Evolutionary conservation across 164 flowering plant species (phyloP), one percentile per base, ranked within the genome.

Genomic region (Dillenia suffruticosa): DNA sequence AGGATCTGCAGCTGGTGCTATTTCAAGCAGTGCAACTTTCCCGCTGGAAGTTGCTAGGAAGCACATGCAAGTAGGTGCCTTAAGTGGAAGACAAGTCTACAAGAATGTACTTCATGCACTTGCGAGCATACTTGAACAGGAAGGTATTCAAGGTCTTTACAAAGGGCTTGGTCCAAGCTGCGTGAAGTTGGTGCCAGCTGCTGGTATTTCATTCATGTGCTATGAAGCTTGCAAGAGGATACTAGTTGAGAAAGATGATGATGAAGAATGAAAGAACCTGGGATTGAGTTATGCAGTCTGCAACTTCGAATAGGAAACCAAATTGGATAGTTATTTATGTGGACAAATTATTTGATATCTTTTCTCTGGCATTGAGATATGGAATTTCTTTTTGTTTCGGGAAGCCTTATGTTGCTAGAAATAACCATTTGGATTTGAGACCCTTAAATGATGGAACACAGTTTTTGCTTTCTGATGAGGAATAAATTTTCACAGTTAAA

Each of bases 111-210:
- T 81, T 44, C 82, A 81, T 53, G 81, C 85, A 1, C 77, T 81
- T 2, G 70, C 70, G 1, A 74, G 51, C 78, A 84, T 84, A 51
- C 70, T 78, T 13, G 82, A 84, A 57, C 54, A 74, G 44, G 85
- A 81, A 65, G 85, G 85, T 8, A 13, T 81, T 6, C 61, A n/a
- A 12, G 82, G 85, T 15, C 59, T 78, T 14, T 81, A 78, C 12
- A 76, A 65, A 69, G 85, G 85, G 24, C 63, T 81, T 9, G 85
- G 82, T 6, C 85, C 85, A 3, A 81, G 85, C 63, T 78, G 85
- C 72, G 26, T 81, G 74, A 81, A 81, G 64, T 62, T 81, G 72
- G 81, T 81, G 2, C 85, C 85, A 40, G 96, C 89, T 43, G 82
- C 82, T 3, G 85, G 81, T 5, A 81, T 81, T 57, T 78, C 82